phyloP scores from a whole-genome alignment of 208 protist genomes.

The Acanthamoeba healyi region DNA sequence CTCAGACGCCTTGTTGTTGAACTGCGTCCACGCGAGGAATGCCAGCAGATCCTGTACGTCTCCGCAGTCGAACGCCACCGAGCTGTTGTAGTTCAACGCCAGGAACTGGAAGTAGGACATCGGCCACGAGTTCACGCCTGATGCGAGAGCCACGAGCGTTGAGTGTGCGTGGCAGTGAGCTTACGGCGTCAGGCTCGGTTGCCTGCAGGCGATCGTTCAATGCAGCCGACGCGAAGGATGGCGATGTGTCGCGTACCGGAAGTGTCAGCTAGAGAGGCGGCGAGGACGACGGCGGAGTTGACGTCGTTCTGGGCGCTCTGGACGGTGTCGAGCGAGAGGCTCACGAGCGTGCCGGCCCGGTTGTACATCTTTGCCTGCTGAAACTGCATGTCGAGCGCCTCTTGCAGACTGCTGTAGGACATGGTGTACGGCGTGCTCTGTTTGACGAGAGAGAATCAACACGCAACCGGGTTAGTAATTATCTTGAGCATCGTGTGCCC shows the following conservation, averaged over 20 bases:
- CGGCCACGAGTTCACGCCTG: background rate
- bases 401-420: background rate
- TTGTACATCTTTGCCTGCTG: background rate
- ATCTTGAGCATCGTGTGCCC: too few species aligned
- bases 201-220: too few species aligned
- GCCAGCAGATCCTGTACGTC: constrained; percentile 18
- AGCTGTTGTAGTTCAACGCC: background rate
- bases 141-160: background rate
- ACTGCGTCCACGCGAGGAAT: constrained; percentile 3
- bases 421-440: background rate
- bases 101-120: background rate
- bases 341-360: background rate
- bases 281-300: background rate
- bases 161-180: background rate
- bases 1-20: constrained; percentile 16
- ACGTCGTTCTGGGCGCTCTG: background rate
- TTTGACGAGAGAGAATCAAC: background rate
- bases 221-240: background rate
- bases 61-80: background rate
- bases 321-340: background rate
- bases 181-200: too few species aligned
- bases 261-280: background rate
- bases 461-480: too few species aligned
- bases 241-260: too few species aligned
- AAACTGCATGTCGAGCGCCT: background rate